phyloP scores from a whole-genome alignment of 2,329 filamentous ascomycete genomes.

The Ciborinia camelliae region DNA sequence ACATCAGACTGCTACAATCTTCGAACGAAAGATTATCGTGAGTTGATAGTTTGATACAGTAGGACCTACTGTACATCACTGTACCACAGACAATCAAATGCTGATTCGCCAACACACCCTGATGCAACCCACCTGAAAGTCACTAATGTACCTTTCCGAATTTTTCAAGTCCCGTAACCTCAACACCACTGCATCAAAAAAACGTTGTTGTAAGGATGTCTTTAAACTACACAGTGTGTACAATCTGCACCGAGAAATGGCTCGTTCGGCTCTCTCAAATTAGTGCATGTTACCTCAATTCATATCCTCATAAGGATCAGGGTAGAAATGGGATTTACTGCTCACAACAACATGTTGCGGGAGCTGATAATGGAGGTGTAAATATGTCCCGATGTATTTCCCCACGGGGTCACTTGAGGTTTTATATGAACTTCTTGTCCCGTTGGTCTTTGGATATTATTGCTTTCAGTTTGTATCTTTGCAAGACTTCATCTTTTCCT shows the following conservation, averaged over 20 bases:
- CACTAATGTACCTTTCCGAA: not conserved
- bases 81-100: not conserved
- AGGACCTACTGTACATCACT: not conserved
- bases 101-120: not conserved
- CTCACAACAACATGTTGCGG: no score
- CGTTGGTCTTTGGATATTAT: not conserved
- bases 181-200: not conserved
- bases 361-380: not conserved
- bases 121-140: not conserved
- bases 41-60: not conserved
- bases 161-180: not conserved
- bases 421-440: not conserved
- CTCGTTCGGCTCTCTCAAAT: not conserved
- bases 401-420: not conserved
- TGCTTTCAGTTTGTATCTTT: not conserved
- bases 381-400: not conserved
- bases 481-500: not conserved
- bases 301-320: not conserved
- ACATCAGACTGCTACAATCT: not conserved
- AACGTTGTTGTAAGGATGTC: conserved; percentile 1
- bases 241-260: not conserved
- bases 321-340: not conserved
- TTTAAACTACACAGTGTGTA: not conserved
- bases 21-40: not conserved
- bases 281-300: not conserved